A percentile compares a stretch with the other conserved stretches of the same genome.
These are phyloP conservation scores for Colletotrichum sp. DNA, from an alignment of 2,329 filamentous ascomycete genomes.

Conservation along the genomic window DNA sequence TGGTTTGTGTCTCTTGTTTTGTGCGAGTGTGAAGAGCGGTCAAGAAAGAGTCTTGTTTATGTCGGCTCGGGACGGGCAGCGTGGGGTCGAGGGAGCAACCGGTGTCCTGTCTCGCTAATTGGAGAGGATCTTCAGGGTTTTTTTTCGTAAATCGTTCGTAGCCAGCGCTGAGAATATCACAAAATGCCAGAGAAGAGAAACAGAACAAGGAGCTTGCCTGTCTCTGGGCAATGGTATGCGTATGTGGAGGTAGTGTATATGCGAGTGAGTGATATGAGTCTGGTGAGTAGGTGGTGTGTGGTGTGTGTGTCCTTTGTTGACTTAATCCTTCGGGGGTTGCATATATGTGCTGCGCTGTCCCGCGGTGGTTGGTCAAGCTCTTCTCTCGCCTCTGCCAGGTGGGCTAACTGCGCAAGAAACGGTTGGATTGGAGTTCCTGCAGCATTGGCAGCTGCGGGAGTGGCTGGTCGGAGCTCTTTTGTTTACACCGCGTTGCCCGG, in stretches of 20 bases:
- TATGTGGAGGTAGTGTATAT: neutral
- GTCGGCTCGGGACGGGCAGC: constrained; percentile 13
- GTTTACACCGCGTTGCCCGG: constrained; percentile 19
- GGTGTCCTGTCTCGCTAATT: neutral
- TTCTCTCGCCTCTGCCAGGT: neutral
- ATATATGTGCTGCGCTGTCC: constrained; percentile 20
- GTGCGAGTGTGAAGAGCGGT: neutral
- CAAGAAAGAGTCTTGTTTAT: constrained; percentile 8
- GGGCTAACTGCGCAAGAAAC: neutral
- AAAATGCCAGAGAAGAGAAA: neutral
- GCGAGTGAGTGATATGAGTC: neutral
- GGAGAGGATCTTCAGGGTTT: neutral
- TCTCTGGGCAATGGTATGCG: neutral
- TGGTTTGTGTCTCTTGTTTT: neutral
- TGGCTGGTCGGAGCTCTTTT: constrained; percentile 11
- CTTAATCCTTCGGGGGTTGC: neutral
- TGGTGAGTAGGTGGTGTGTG: neutral
- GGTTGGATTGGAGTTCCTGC: constrained; percentile 13
- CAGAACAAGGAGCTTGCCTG: neutral
- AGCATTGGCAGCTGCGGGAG: constrained; percentile 14
- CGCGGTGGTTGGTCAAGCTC: constrained; percentile 15
- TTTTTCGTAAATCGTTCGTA: neutral
- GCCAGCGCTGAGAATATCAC: neutral
- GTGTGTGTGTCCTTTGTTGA: neutral
- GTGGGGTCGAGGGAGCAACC: constrained; percentile 15